phyloP scores from a whole-genome alignment of 495 filamentous ascomycete species.

The Xylaria cubensis region DNA sequence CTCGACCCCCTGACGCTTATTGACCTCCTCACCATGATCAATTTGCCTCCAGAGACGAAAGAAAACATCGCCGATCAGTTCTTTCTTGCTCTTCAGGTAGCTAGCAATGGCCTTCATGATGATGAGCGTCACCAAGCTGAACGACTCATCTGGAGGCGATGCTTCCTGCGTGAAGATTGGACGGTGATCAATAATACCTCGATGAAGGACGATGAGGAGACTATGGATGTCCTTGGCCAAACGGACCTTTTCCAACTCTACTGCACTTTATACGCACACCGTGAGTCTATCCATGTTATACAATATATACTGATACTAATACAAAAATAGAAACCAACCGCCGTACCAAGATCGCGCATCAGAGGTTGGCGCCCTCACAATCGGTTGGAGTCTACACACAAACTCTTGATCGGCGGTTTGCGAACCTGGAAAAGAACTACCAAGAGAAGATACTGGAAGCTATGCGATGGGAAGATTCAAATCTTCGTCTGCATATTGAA shows the following conservation, averaged over 20 bases:
- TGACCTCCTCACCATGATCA: conserved; percentile 81
- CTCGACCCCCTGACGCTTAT: conserved; percentile 72
- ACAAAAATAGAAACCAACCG: conserved; percentile 32
- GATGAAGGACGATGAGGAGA: conserved; percentile 56
- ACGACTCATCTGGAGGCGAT: conserved; percentile 83
- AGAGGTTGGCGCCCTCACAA: conserved; percentile 54
- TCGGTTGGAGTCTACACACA: conserved; percentile 60
- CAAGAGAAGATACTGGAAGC: conserved; percentile 57
- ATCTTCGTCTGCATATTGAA: conserved; percentile 60
- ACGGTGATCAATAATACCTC: conserved; percentile 62
- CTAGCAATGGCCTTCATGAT: conserved; percentile 61
- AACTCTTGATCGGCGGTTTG: conserved; percentile 61
- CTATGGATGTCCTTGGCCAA: conserved; percentile 51
- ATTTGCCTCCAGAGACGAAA: conserved; percentile 48
- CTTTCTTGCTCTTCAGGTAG: conserved; percentile 72
- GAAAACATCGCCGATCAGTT: conserved; percentile 62
- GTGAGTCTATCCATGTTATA: conserved; percentile 44
- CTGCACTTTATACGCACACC: conserved; percentile 49
- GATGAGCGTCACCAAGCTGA: conserved; percentile 63
- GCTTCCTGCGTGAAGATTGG: conserved; percentile 82
- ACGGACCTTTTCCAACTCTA: conserved; percentile 60
- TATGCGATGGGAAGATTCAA: conserved; percentile 63
- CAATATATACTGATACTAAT: conserved; percentile 28
- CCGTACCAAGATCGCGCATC: conserved; percentile 29
- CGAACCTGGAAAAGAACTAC: conserved; percentile 50